Evolutionary conservation across 2,329 filamentous ascomycete species (phyloP).

Genomic region (Herpotrichia juniperi): DNA sequence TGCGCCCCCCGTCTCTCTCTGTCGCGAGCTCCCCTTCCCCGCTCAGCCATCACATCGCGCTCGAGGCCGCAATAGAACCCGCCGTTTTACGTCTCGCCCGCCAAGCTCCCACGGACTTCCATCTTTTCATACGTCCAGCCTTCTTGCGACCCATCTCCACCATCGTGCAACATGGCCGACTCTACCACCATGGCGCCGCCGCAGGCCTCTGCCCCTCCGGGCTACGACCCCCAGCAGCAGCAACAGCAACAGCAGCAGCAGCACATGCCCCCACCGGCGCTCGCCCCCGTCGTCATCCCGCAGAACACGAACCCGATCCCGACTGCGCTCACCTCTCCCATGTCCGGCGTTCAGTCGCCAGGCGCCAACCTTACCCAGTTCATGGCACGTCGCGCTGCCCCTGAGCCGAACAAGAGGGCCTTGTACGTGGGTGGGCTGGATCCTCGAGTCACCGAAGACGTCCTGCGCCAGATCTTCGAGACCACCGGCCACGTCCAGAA

Average conservation of each 20-base stretch:
- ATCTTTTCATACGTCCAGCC: background rate
- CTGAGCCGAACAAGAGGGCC: constrained; percentile 97
- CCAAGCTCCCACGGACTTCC: background rate
- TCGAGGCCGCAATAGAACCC: background rate
- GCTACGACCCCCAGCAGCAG: constrained; percentile 78
- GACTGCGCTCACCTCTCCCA: constrained; percentile 86
- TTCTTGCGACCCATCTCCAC: constrained; percentile 16
- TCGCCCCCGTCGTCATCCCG: constrained; percentile 84
- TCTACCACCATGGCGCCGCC: constrained; percentile 69
- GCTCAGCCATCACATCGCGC: constrained; percentile 16
- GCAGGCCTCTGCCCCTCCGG: constrained; percentile 72
- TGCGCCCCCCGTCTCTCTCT: constrained; percentile 24
- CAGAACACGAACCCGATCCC: constrained; percentile 97
- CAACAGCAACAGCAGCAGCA: constrained; percentile 71
- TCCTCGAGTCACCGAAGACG: constrained; percentile 93
- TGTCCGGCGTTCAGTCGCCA: constrained; percentile 86
- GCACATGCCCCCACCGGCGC: constrained; percentile 88
- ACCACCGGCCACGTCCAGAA: constrained; percentile 97
- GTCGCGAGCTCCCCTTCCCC: constrained; percentile 11
- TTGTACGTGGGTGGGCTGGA: constrained; percentile 95
- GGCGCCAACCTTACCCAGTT: constrained; percentile 76
- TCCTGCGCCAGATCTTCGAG: constrained; percentile 97
- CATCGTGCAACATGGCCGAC: constrained; percentile 70
- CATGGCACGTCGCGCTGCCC: constrained; percentile 80
- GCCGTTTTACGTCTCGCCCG: constrained; percentile 1